phyloP scores from a whole-genome alignment of 2,329 filamentous ascomycete species.

The Nigrospora oryzae region DNA sequence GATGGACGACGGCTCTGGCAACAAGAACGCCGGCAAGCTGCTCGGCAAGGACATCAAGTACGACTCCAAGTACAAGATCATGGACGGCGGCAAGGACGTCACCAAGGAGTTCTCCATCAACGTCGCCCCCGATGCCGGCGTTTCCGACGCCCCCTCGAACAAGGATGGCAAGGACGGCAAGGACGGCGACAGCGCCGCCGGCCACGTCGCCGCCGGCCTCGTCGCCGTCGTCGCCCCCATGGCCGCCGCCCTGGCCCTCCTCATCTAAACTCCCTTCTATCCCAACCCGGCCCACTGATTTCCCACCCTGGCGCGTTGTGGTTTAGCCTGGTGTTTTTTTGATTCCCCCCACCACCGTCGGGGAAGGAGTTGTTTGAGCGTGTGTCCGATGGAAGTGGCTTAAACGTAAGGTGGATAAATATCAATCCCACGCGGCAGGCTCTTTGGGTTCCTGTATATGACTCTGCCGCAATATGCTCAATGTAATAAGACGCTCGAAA shows the following conservation, averaged over 20 bases:
- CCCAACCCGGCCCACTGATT: too few species aligned
- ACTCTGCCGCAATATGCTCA: too few species aligned
- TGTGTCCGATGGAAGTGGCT: too few species aligned
- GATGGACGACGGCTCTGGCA: conserved; percentile 64
- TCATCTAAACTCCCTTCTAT: too few species aligned
- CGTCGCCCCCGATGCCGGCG: conserved; percentile 1
- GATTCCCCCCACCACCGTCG: too few species aligned
- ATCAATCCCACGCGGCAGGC: too few species aligned
- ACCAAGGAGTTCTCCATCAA: conserved; percentile 24
- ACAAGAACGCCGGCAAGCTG: conserved; percentile 49
- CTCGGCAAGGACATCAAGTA: conserved; percentile 46
- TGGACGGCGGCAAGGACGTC: conserved; percentile 29
- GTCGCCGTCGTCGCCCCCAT: background rate
- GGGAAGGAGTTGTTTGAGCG: too few species aligned
- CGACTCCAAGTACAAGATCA: conserved; percentile 37
- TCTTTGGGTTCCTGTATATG: too few species aligned
- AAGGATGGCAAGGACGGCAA: background rate
- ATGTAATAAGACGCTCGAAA: too few species aligned
- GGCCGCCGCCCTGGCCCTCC: background rate
- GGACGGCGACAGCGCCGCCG: background rate
- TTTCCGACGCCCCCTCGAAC: background rate
- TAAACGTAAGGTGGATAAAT: too few species aligned
- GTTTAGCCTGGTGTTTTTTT: too few species aligned
- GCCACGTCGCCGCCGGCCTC: background rate
- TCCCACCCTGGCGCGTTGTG: too few species aligned